phyloP scores from a whole-genome alignment of 257 asterid species.

The Plantago major region DNA sequence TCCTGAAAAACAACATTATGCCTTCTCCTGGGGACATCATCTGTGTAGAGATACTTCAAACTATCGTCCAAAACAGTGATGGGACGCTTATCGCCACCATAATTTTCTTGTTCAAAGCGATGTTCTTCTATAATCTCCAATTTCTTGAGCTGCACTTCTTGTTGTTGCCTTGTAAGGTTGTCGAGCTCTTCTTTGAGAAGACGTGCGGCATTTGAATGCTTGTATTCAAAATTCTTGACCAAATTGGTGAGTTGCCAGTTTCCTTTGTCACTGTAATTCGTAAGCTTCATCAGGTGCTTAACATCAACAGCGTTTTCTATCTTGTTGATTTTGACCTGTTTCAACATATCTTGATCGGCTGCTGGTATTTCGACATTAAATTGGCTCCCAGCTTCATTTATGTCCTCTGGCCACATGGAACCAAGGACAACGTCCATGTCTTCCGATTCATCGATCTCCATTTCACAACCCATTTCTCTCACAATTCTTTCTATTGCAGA shows the following conservation, averaged over 20 bases:
- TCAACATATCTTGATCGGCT: conserved; percentile 77
- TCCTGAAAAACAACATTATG: conserved; percentile 39
- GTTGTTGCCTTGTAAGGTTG: conserved; percentile 73
- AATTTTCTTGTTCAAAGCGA: conserved; percentile 66
- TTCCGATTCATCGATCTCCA: conserved; percentile 53
- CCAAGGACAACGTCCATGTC: conserved; percentile 82
- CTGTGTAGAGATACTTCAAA: conserved; percentile 48
- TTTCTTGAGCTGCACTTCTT: conserved; percentile 83
- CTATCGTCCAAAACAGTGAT: conserved; percentile 70
- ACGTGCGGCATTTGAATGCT: conserved; percentile 75
- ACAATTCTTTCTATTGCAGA: neutral
- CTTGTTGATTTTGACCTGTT: conserved; percentile 63
- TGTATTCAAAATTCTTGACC: conserved; percentile 80
- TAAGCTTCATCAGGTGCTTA: conserved; percentile 69
- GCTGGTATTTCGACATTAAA: conserved; percentile 77
- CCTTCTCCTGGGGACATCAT: conserved; percentile 50
- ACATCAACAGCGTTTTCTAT: conserved; percentile 70
- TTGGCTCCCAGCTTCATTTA: conserved; percentile 72
- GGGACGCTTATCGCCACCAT: conserved; percentile 78
- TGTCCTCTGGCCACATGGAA: conserved; percentile 97
- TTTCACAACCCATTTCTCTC: conserved; percentile 52
- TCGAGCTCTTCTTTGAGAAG: conserved; percentile 81
- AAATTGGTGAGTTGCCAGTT: conserved; percentile 70
- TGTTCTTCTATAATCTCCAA: conserved; percentile 81
- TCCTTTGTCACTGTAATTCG: conserved; percentile 73